A percentile compares a stretch with the other conserved stretches of the same genome.
phyloP scores from a whole-genome alignment of 2,329 filamentous ascomycete species.

The Fusarium sp. region DNA sequence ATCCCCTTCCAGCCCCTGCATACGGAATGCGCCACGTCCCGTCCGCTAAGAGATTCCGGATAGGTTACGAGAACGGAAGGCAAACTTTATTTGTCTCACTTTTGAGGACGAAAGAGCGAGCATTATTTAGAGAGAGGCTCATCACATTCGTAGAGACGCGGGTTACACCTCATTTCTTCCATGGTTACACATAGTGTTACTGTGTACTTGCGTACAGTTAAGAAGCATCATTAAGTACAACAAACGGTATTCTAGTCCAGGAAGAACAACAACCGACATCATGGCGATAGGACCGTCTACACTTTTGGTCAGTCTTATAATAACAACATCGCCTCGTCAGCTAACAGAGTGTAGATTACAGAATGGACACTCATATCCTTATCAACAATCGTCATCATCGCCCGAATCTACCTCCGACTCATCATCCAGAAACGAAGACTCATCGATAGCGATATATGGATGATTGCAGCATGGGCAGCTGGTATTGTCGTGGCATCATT shows the following conservation, averaged over 20 bases:
- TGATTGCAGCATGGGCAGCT: conserved; percentile 19
- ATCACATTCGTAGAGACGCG: not conserved
- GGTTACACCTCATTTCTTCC: not conserved
- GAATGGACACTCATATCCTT: conserved; percentile 30
- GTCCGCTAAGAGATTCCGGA: not conserved
- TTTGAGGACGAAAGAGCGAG: not conserved
- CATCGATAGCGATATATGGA: conserved; percentile 26
- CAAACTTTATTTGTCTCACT: not conserved
- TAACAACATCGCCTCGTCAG: no score
- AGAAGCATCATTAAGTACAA: no score
- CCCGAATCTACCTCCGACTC: conserved; percentile 32
- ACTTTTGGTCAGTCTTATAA: not conserved
- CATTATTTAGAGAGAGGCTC: not conserved
- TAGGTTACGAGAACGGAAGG: not conserved
- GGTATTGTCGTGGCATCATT: not conserved
- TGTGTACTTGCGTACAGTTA: not conserved
- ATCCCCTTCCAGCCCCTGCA: not conserved
- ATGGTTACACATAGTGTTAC: not conserved
- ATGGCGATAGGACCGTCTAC: conserved; percentile 5
- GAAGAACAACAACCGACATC: no score
- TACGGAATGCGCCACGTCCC: not conserved
- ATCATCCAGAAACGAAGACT: conserved; percentile 20
- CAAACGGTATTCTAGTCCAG: no score
- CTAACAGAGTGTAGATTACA: conserved; percentile 6
- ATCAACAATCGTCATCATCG: conserved; percentile 16